Evolutionary conservation across 140 eudicot genomes (phyloP).

Genomic region (Senecio squalidus): DNA sequence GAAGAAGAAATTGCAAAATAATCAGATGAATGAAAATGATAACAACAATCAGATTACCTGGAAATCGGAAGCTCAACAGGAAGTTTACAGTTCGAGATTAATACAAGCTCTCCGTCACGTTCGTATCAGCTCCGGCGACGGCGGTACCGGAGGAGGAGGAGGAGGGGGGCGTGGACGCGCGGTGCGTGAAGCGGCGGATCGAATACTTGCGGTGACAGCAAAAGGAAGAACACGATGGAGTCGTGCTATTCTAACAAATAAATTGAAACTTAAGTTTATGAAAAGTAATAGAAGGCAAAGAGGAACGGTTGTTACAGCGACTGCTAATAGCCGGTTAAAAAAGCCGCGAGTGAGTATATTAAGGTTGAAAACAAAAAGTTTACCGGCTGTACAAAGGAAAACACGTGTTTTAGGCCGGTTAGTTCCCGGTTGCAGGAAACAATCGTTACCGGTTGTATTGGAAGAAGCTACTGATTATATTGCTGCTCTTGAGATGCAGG

Average conservation of each 20-base stretch:
- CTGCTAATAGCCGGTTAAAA: slow-evolving; percentile 29
- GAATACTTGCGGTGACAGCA: slow-evolving; percentile 61
- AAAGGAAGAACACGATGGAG: slow-evolving; percentile 79
- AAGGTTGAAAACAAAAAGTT: slow-evolving; percentile 41
- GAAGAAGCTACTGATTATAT: slow-evolving; percentile 79
- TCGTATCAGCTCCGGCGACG: slow-evolving; percentile 25
- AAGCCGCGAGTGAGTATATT: slow-evolving; percentile 35
- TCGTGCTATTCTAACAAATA: slow-evolving; percentile 61
- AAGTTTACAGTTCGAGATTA: slow-evolving; percentile 37
- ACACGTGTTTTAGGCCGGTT: slow-evolving; percentile 54
- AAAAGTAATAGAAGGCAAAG: slow-evolving; percentile 34
- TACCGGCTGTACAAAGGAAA: slow-evolving; percentile 57
- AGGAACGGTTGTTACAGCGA: slow-evolving; percentile 18
- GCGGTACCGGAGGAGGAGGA: slow-evolving; percentile 11
- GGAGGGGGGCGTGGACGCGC: slow-evolving; percentile 37
- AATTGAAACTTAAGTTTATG: slow-evolving; percentile 56
- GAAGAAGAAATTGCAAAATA: slow-evolving; percentile 33
- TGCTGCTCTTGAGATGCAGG: slow-evolving; percentile 82
- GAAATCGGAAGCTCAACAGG: slow-evolving; percentile 41
- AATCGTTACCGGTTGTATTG: slow-evolving; percentile 64
- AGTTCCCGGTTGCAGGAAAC: slow-evolving; percentile 80
- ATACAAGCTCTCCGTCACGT: slow-evolving; percentile 34
- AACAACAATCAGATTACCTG: slow-evolving; percentile 17
- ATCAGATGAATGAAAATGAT: neutral
- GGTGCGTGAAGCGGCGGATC: slow-evolving; percentile 71